Percentiles rank a stretch among this genome's conserved stretches.
Evolutionary conservation across 176 grass and related monocot species (phyloP).

Genomic region (Musa itinerans): DNA sequence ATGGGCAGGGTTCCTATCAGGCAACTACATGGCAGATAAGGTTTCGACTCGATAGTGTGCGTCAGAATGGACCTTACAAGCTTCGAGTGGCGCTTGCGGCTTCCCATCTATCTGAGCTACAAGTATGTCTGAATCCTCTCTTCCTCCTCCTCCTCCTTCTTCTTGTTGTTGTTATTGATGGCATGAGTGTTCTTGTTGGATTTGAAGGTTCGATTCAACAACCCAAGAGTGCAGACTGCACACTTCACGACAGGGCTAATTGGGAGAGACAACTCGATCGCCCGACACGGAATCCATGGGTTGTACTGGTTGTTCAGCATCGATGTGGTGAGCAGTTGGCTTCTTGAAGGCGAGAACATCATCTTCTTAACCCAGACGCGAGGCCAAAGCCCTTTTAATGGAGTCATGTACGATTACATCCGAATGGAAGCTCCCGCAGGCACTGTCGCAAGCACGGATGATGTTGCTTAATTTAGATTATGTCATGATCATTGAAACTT

Average conservation of each 20-base stretch:
- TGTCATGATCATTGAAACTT: too few relatives aligned
- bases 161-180: not conserved
- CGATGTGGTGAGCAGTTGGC: constrained; percentile 12
- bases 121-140: not conserved
- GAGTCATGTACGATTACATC: constrained; percentile 56
- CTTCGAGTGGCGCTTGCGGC: not conserved
- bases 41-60: not conserved
- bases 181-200: not conserved
- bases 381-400: constrained; percentile 7
- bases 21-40: not conserved
- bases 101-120: not conserved
- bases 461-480: too few relatives aligned
- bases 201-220: constrained; percentile 26
- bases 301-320: constrained; percentile 40
- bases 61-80: not conserved
- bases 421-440: constrained; percentile 19
- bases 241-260: constrained; percentile 28
- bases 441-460: too few relatives aligned
- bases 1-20: not conserved
- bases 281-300: constrained; percentile 39
- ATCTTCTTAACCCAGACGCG: constrained; percentile 33
- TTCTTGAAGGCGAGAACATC: constrained; percentile 32
- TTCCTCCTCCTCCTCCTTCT: not conserved
- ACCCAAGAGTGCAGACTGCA: not conserved
- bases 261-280: constrained; percentile 51